Base-by-base conservation (phyloP, 305 asterid genomes). In the Plantago lanceolata region DNA sequence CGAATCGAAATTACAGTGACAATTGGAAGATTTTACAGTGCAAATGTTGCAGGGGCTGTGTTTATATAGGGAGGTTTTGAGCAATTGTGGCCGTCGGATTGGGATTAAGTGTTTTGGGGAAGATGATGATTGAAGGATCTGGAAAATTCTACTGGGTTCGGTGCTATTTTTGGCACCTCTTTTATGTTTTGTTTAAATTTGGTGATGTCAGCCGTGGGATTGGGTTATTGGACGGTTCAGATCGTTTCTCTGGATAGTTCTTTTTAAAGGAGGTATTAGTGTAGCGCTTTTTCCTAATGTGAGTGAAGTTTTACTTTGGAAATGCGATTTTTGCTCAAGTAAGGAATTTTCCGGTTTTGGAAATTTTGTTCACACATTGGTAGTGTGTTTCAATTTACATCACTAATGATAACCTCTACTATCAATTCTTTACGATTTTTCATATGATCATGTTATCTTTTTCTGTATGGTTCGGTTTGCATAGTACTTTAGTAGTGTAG, bases 131-230 rank as follows among this genome's bases (percentile, higher is more conserved):
- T 26, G 13, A 26, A 55, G 43, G 16, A 19, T 55, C 59, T 55
- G 14, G 59, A 55, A 55, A 14, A 24, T 55, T 55, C 59, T 55
- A 55, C 59, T 26, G 28, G 37, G 40, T 55, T 55, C 59, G 43
- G 14, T 26, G 0, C 14, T 54, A 33, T 5, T 33, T 31, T 31
- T 31, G 37, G 8, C 37, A 31, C 37, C 24, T 53, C 8, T 24
- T 54, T 17, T 49, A 5, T 49, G 8, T 24, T 24, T 15, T n/a
- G 37, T 53, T 53, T 31, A 31, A 31, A 31, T 31, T 4, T 31
- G 6, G 37, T 31, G 8, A 6, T 4, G 8, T 31, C 8, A 31
- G 37, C 40, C 40, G 40, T 33, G 8, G 11, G 40, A 33, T 33
- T 24, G 0, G 40, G n/a, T 0, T 1, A 55, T 24, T 33, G 5